Evolutionary conservation across 75 land plant genomes (phyloP), one percentile per base, ranked within the genome.

Genomic region (Pseudotsuga menziesii): DNA sequence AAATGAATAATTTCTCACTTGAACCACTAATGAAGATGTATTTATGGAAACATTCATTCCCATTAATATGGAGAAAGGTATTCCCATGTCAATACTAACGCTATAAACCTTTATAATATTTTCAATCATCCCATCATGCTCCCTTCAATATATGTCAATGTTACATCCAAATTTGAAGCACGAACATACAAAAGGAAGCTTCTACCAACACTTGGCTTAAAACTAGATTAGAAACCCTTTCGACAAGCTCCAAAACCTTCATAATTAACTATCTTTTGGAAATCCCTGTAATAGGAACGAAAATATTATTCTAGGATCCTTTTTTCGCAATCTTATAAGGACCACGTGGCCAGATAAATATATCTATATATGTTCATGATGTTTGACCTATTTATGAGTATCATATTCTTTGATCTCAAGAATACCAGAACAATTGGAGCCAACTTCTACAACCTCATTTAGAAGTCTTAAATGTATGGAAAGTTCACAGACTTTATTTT

Each of bases 121-220:
- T 62, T 94, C 92, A 76, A 97, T 81, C 98, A 94, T 94, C 58
- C 96, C 95, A 74, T 67, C 61, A 84, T 89, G 61, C 93, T 94
- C 67, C 95, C 98, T 77, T 92, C 91, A 74, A 97, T 91, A 75
- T 79, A 81, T 27, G 86, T 88, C 73, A 97, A 84, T 29, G 78
- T 88, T 4, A 91, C 72, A 74, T 94, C 98, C 81, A 97, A 77
- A 35, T 89, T 89, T 64, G 91, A 85, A 57, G 92, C 95, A 71
- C 74, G 78, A 63, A 94, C 35, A 15, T 92, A 88, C 9, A 94
- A 79, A 76, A 97, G 88, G 58, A 91, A 91, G 63, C 88, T 77
- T 82, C 99, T 86, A 11, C 56, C 56, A 19, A 80, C 75, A 56
- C 93, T 94, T 52, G 89, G 85, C 70, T 75, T 90, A 62, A 92